These are phyloP conservation scores for Jatropha podagrica DNA, from an alignment of 441 rosid genomes.

Conservation along the genomic window DNA sequence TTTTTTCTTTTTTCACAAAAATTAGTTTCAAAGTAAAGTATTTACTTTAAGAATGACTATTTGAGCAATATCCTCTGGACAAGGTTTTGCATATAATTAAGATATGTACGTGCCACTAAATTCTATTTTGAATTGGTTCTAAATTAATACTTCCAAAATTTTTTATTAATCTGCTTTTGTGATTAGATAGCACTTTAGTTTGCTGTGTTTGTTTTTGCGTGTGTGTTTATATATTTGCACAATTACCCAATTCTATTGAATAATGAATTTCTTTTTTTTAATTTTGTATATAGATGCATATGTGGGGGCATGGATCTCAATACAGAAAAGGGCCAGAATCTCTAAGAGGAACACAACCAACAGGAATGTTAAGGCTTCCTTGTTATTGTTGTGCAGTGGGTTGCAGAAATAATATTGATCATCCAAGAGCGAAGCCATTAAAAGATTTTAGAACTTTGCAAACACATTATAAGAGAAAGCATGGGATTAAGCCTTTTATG, in stretches of 20 bases:
- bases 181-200: neutral
- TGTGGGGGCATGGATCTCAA: constrained; percentile 99
- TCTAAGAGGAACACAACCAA: constrained; percentile 83
- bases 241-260: no score
- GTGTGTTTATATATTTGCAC: neutral
- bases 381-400: constrained; percentile 86
- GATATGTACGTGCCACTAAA: constrained; percentile 4
- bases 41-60: neutral
- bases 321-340: constrained; percentile 93
- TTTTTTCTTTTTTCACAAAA: neutral
- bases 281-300: constrained; percentile 62
- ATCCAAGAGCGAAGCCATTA: constrained; percentile 81
- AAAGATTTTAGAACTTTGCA: constrained; percentile 91
- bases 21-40: neutral
- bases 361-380: constrained; percentile 91
- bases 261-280: neutral
- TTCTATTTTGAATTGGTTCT: neutral
- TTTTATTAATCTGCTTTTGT: constrained; percentile 3
- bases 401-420: constrained; percentile 87
- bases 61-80: neutral
- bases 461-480: constrained; percentile 89
- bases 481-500: constrained; percentile 81
- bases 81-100: constrained; percentile 3
- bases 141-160: neutral
- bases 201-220: neutral